phyloP scores from a whole-genome alignment of 2,329 filamentous ascomycete species.

The Lachnellula occidentalis region DNA sequence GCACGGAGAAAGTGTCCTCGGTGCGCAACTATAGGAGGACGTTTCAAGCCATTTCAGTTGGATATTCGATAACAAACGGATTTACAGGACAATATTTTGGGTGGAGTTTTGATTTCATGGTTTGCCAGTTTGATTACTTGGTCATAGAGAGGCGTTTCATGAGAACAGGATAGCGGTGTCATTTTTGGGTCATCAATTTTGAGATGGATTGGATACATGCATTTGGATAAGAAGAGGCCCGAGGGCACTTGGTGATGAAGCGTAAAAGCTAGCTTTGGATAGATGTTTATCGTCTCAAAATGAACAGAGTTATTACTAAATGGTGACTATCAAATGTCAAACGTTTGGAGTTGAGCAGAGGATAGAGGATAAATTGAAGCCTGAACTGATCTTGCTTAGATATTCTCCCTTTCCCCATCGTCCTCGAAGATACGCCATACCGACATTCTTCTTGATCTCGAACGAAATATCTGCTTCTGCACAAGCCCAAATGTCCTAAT shows the following conservation, averaged over 20 bases:
- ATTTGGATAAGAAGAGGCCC: not conserved
- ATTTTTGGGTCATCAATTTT: not conserved
- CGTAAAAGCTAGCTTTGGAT: not conserved
- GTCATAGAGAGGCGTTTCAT: slow-evolving; percentile 8
- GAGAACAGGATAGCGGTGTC: not conserved
- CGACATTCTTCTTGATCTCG: too few species aligned
- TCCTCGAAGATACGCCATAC: too few species aligned
- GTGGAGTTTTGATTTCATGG: not conserved
- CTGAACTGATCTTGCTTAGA: too few species aligned
- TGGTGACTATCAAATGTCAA: not conserved
- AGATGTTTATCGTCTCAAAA: not conserved
- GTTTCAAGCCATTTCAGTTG: slow-evolving; percentile 80
- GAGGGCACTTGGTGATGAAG: not conserved
- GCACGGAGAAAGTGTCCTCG: slow-evolving; percentile 72
- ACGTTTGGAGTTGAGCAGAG: too few species aligned
- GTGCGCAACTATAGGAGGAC: slow-evolving; percentile 71
- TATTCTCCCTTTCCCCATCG: too few species aligned
- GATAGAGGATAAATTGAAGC: too few species aligned
- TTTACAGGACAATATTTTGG: not conserved
- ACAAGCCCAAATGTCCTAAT: too few species aligned
- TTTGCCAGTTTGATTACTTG: not conserved
- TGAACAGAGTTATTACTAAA: not conserved
- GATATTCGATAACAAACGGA: slow-evolving; percentile 58
- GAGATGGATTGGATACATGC: not conserved
- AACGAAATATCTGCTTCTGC: too few species aligned